Percentiles rank a stretch among this genome's conserved stretches.
Conservation (phyloP, 1,284 basidiomycete genomes). For the Singerocomus rubriflavus region DNA sequence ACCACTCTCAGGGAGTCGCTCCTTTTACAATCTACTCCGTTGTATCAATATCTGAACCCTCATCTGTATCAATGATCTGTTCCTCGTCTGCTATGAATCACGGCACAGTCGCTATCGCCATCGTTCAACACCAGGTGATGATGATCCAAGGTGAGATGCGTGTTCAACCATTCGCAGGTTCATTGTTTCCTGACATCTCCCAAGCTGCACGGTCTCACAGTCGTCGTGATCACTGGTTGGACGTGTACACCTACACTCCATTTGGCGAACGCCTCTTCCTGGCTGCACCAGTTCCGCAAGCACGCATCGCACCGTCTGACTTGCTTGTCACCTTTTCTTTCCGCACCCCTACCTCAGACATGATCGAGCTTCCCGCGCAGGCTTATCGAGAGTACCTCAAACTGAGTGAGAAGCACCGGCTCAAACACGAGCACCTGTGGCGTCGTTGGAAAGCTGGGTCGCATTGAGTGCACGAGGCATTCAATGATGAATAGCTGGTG, state of each 20-base stretch:
- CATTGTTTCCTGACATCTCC: slow-evolving; percentile 5
- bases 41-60: slow-evolving; percentile 17
- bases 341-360: slow-evolving; percentile 42
- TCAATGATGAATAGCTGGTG: background rate
- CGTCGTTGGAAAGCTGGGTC: slow-evolving; percentile 40
- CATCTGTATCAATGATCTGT: slow-evolving; percentile 17
- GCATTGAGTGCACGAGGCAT: slow-evolving; percentile 11
- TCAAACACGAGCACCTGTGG: slow-evolving; percentile 54
- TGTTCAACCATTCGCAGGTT: background rate
- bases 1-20: slow-evolving; percentile 1
- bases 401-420: slow-evolving; percentile 46
- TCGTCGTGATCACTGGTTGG: slow-evolving; percentile 51
- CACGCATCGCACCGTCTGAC: slow-evolving; percentile 55
- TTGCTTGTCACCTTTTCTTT: slow-evolving; percentile 55
- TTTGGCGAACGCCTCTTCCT: slow-evolving; percentile 64
- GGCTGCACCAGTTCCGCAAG: slow-evolving; percentile 49
- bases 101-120: slow-evolving; percentile 60
- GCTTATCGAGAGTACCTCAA: slow-evolving; percentile 55
- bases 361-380: slow-evolving; percentile 57
- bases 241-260: slow-evolving; percentile 59
- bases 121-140: slow-evolving; percentile 62
- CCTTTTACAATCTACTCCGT: background rate
- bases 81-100: slow-evolving; percentile 43
- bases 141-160: slow-evolving; percentile 54
- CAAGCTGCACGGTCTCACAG: slow-evolving; percentile 53